A percentile compares a stretch with the other conserved stretches of the same genome.
Evolutionary conservation across 2,329 filamentous ascomycete genomes (phyloP).

Genomic region (Colletotrichum shisoi): DNA sequence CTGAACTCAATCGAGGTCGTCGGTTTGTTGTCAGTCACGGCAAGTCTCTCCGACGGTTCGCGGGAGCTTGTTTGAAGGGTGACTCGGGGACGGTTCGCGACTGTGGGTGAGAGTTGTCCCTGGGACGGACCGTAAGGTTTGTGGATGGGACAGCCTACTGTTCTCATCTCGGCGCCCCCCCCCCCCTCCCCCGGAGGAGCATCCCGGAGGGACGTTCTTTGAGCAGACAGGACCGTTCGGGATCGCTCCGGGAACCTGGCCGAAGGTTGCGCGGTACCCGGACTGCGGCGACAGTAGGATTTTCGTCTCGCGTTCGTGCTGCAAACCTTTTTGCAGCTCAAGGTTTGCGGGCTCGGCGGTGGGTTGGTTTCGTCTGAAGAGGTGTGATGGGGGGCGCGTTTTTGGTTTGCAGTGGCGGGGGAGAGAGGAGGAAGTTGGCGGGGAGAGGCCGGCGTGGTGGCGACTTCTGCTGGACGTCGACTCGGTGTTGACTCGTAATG

Average conservation of each 20-base stretch:
- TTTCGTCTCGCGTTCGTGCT: constrained; percentile 25
- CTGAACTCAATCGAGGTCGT: constrained; percentile 13
- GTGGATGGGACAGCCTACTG: no score
- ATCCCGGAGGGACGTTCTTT: background rate
- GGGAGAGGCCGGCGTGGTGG: background rate
- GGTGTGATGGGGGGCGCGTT: background rate
- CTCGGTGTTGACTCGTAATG: no score
- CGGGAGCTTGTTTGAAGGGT: no score
- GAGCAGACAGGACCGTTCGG: no score
- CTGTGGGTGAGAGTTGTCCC: no score
- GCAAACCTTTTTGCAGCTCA: constrained; percentile 2
- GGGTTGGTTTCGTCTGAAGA: constrained; percentile 30
- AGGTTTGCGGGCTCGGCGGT: constrained; percentile 5
- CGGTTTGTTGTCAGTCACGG: background rate
- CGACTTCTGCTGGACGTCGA: background rate
- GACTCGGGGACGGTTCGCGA: no score
- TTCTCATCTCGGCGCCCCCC: no score
- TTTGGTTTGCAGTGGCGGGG: background rate
- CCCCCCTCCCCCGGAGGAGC: no score
- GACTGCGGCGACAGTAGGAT: background rate
- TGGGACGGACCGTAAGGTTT: no score
- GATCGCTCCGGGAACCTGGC: background rate
- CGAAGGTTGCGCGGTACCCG: background rate
- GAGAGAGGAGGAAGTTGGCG: background rate
- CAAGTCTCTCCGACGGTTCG: background rate